Conservation (phyloP, 208 protist genomes). For the Wallacemonas sp. region DNA sequence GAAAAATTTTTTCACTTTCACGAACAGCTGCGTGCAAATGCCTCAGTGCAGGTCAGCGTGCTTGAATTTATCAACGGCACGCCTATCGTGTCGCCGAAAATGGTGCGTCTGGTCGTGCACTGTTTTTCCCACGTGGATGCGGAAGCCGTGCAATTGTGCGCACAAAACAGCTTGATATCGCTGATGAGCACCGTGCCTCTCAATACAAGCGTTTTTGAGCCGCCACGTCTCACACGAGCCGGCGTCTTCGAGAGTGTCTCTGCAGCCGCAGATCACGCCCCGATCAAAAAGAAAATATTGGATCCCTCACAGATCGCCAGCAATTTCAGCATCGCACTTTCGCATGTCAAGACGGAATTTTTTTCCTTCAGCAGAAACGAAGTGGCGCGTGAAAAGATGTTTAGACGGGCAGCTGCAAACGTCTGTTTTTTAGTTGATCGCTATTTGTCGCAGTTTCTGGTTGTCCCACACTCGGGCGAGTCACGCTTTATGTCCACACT, state of each 20-base stretch:
- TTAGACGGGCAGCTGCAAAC: background rate
- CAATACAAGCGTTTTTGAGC: background rate
- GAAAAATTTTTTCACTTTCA: conserved; percentile 3
- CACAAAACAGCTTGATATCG: background rate
- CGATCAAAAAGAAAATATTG: background rate
- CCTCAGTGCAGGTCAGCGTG: background rate
- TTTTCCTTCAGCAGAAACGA: background rate
- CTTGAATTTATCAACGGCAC: background rate
- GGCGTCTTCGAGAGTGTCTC: background rate
- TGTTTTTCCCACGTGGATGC: background rate
- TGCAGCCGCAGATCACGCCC: background rate
- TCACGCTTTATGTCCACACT: background rate
- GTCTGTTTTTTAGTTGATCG: background rate
- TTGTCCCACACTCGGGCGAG: background rate
- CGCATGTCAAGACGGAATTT: background rate
- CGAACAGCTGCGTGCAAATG: conserved; percentile 1
- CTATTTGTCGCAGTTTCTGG: background rate
- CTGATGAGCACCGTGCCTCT: background rate
- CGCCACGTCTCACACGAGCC: background rate
- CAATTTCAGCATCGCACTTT: background rate
- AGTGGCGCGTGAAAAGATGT: background rate
- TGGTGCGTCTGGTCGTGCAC: background rate
- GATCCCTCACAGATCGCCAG: background rate
- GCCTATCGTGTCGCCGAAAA: background rate
- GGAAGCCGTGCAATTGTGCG: background rate